A percentile compares a stretch with the other conserved stretches of the same genome.
These are phyloP conservation scores for Arthrobotrys entomopaga DNA, from an alignment of 2,329 filamentous ascomycete genomes.

Conservation along the genomic window DNA sequence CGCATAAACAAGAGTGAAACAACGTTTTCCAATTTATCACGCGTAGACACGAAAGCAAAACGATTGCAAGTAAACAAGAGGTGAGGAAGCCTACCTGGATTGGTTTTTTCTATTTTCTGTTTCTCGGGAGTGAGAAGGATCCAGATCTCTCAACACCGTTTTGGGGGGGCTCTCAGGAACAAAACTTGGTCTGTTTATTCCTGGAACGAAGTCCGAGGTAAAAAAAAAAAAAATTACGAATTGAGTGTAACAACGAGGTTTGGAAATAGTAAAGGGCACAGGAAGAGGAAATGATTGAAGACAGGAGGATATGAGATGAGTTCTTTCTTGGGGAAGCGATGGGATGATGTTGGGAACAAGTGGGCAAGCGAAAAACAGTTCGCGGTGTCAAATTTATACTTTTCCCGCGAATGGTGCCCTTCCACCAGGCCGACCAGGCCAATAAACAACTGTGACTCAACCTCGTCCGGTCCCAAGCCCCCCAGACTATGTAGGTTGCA, in stretches of 20 bases:
- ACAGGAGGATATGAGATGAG: slow-evolving; percentile 23
- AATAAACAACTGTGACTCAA: slow-evolving; percentile 37
- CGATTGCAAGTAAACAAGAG: slow-evolving; percentile 3
- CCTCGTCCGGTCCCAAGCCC: neutral
- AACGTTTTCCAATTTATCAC: slow-evolving; percentile 38
- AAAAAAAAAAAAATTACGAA: neutral
- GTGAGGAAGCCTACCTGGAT: slow-evolving; percentile 28
- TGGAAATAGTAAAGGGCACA: slow-evolving; percentile 11
- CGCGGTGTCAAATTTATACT: slow-evolving; percentile 53
- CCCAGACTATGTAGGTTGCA: neutral
- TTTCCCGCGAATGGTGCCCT: slow-evolving; percentile 23
- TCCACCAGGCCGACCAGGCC: slow-evolving; percentile 16
- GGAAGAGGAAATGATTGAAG: neutral
- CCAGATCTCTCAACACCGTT: slow-evolving; percentile 17
- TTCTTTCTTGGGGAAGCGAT: slow-evolving; percentile 35
- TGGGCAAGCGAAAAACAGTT: slow-evolving; percentile 23
- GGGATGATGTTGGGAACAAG: slow-evolving; percentile 51
- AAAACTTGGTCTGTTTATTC: slow-evolving; percentile 7
- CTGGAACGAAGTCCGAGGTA: too few species aligned
- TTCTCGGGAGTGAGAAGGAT: slow-evolving; percentile 53
- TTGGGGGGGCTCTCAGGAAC: slow-evolving; percentile 3
- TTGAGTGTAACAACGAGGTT: slow-evolving; percentile 32
- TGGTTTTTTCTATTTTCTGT: neutral
- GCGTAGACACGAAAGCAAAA: slow-evolving; percentile 37
- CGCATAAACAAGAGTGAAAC: slow-evolving; percentile 42